Evolutionary conservation across 305 asterid species (phyloP), one percentile per base, ranked within the genome.

Genomic region (Lippia alba): DNA sequence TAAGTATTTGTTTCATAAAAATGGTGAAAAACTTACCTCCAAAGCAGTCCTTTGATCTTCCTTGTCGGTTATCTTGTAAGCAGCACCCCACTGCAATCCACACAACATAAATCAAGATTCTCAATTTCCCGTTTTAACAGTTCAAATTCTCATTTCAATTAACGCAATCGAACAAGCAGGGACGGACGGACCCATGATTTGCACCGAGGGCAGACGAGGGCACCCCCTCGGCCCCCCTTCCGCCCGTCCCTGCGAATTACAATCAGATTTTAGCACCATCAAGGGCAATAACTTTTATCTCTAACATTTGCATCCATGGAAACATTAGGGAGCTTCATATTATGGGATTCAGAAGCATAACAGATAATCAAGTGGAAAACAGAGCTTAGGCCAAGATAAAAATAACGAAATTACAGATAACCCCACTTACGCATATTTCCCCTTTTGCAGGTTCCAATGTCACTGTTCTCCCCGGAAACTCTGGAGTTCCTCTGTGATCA

Each of bases 401-500:
- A 24, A 24, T 24, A 24, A 24, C 3, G 41, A 8, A 36, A 36
- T 36, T 36, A 36, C 41, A 36, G 55, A 14, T 6, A 16, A 46
- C 12, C 12, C 30, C 48, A 86, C 89, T 76, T 40, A 94, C 99
- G 51, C 99, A 94, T 60, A 82, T 56, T 70, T 88, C 87, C 54
- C 92, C 97, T 77, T 82, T 80, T 61, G 97, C 92, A 69, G 96
- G 96, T 83, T 89, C 94, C 87, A 94, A 61, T 3, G 99, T 91
- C 51, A 87, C 99, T 0, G 99, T 94, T 81, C 97, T 87, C 12
- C 99, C 99, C 0, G 99, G 99, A 76, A 80, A 88, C 57, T 88
- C 91, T 0, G 96, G 91, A 32, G 99, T 94, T 8, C 99, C 97
- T 79, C 99, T 88, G 74, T 94, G 99, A 76, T 94, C 99, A 50